Evolutionary conservation across 257 asterid species (phyloP).

Genomic region (Forsythia viridissima): DNA sequence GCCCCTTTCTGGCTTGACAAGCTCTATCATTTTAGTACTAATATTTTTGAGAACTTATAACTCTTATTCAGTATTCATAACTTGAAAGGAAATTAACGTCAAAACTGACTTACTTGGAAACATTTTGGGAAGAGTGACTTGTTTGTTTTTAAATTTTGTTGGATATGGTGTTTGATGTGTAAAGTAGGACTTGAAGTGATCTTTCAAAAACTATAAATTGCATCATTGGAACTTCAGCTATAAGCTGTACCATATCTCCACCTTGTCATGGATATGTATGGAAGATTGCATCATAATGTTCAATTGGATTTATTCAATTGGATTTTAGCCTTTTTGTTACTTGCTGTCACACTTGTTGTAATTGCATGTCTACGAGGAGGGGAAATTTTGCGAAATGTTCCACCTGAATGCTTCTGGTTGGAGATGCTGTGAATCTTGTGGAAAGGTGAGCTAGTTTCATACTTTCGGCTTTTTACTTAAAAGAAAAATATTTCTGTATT

Average conservation of each 20-base stretch:
- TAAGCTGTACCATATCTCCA: constrained; percentile 11
- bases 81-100: constrained; percentile 7
- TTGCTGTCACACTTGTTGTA: constrained; percentile 26
- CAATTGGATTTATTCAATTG: neutral
- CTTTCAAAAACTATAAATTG: constrained; percentile 20
- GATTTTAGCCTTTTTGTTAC: constrained; percentile 1
- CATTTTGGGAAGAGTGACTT: constrained; percentile 9
- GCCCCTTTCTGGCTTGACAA: neutral
- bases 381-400: constrained; percentile 88
- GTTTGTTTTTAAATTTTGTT: neutral
- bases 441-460: constrained; percentile 61
- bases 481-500: constrained; percentile 12
- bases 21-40: neutral
- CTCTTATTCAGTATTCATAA: neutral
- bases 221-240: constrained; percentile 13
- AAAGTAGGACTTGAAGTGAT: constrained; percentile 16
- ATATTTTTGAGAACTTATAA: neutral
- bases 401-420: constrained; percentile 90
- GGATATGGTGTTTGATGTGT: constrained; percentile 20
- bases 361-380: constrained; percentile 63
- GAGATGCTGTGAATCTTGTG: constrained; percentile 99
- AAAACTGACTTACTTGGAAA: constrained; percentile 3
- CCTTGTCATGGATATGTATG: constrained; percentile 16
- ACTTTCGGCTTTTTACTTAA: constrained; percentile 4
- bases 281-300: constrained; percentile 18